A percentile compares a stretch with the other conserved stretches of the same genome.
phyloP scores from a whole-genome alignment of 345 rosid species.

The Raphanus raphanistrum region DNA sequence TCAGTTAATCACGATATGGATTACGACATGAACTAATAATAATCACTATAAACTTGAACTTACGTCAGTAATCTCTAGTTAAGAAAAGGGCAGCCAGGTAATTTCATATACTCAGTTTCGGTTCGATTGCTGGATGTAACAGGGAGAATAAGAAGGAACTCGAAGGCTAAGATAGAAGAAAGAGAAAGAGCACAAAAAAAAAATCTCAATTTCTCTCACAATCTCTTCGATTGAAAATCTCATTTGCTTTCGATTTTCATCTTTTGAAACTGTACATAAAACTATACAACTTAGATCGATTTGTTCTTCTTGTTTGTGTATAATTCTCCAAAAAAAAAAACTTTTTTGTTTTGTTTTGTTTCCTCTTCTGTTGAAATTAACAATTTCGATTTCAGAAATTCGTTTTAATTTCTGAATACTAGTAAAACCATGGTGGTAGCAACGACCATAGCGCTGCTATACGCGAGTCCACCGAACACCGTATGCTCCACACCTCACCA shows the following conservation, averaged over 20 bases:
- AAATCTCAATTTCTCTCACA: conserved; percentile 2
- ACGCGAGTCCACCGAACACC: conserved; percentile 80
- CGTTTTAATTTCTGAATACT: not conserved
- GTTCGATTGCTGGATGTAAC: conserved; percentile 13
- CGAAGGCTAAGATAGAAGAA: not conserved
- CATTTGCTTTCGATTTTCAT: not conserved
- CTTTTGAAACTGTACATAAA: not conserved
- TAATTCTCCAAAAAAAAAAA: not conserved
- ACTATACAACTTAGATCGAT: not conserved
- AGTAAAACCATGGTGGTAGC: conserved; percentile 66
- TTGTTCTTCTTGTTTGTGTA: conserved; percentile 4
- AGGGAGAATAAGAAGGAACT: conserved; percentile 4
- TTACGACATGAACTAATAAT: not conserved
- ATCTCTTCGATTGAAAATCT: not conserved
- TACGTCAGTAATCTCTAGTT: conserved; percentile 1
- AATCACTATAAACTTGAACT: not conserved
- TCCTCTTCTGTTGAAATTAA: not conserved
- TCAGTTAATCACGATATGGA: not conserved
- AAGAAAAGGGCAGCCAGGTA: conserved; percentile 31
- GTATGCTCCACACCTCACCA: conserved; percentile 74
- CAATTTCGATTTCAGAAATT: conserved; percentile 9
- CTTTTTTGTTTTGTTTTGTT: not conserved
- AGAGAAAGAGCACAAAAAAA: not conserved
- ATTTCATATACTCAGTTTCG: not conserved
- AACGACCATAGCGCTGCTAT: conserved; percentile 80